Evolutionary conservation across 345 rosid genomes (phyloP).

Genomic region (Fremontodendron californicum): DNA sequence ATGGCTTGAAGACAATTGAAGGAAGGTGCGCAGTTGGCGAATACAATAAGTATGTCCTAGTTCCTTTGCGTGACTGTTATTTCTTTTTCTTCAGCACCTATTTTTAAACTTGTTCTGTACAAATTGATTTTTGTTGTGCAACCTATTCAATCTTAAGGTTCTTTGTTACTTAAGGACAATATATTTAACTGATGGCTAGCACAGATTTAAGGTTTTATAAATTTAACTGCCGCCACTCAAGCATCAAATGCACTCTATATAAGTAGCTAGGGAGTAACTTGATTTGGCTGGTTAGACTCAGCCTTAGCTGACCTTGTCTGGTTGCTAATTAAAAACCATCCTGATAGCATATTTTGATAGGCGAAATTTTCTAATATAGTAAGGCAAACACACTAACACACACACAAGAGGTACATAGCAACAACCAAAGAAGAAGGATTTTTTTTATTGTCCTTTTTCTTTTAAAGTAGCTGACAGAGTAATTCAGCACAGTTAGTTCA

Average conservation of each 20-base stretch:
- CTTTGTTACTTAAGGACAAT: not conserved
- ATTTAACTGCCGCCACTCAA: not conserved
- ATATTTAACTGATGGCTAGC: not conserved
- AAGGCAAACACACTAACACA: not conserved
- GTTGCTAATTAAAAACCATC: not conserved
- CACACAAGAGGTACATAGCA: not conserved
- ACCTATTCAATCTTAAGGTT: not conserved
- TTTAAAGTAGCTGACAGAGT: not conserved
- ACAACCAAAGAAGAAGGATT: not conserved
- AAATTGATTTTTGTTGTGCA: not conserved
- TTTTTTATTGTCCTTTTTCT: not conserved
- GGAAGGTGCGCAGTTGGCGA: slow-evolving; percentile 41
- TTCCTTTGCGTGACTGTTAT: not conserved
- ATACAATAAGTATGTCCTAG: slow-evolving; percentile 32
- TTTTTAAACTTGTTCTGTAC: not conserved
- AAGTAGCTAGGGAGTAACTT: not conserved
- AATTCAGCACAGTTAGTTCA: not conserved
- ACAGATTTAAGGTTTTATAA: not conserved
- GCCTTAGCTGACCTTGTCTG: not conserved
- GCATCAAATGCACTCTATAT: not conserved
- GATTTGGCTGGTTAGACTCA: not conserved
- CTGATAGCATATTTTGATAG: not conserved
- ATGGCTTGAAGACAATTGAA: slow-evolving; percentile 44
- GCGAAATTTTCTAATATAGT: not conserved
- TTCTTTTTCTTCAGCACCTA: not conserved